Evolutionary conservation across 2,329 filamentous ascomycete species (phyloP).

Genomic region (Aspergillus felis): DNA sequence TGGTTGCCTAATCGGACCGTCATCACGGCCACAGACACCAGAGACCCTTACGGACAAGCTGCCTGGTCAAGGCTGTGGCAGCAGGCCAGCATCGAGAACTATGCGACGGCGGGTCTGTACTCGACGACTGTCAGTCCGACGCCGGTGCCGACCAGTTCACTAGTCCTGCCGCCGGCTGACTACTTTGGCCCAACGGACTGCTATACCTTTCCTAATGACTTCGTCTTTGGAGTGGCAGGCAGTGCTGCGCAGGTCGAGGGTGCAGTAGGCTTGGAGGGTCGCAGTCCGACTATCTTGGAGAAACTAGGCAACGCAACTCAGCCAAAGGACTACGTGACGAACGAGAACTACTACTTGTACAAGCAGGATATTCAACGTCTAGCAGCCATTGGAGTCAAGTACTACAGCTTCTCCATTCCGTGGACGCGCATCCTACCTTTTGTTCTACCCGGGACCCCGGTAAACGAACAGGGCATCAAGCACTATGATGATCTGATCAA

Average conservation of each 20-base stretch:
- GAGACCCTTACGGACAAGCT: constrained; percentile 32
- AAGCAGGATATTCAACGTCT: constrained; percentile 44
- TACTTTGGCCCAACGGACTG: constrained; percentile 44
- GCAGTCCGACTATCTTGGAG: constrained; percentile 38
- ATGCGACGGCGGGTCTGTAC: constrained; percentile 37
- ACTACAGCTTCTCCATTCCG: constrained; percentile 45
- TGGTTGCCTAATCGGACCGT: constrained; percentile 29
- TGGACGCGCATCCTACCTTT: constrained; percentile 51
- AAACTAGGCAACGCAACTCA: constrained; percentile 30
- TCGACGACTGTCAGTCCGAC: constrained; percentile 54
- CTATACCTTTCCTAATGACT: constrained; percentile 35
- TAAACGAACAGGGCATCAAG: constrained; percentile 45
- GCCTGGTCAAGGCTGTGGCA: constrained; percentile 36
- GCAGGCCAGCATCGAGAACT: constrained; percentile 26
- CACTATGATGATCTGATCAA: constrained; percentile 50
- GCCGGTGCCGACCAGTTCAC: constrained; percentile 51
- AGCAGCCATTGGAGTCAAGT: constrained; percentile 36
- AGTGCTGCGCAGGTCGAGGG: constrained; percentile 46
- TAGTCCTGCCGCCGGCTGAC: constrained; percentile 53
- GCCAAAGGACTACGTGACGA: constrained; percentile 46
- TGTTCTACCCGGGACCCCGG: constrained; percentile 38
- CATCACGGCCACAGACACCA: constrained; percentile 24
- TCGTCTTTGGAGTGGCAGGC: constrained; percentile 43
- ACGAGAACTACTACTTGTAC: constrained; percentile 50
- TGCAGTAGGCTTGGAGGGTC: constrained; percentile 39